Evolutionary conservation across 2,329 filamentous ascomycete species (phyloP), one percentile per base, ranked within the genome.

Genomic region (Aspergillus sp.): DNA sequence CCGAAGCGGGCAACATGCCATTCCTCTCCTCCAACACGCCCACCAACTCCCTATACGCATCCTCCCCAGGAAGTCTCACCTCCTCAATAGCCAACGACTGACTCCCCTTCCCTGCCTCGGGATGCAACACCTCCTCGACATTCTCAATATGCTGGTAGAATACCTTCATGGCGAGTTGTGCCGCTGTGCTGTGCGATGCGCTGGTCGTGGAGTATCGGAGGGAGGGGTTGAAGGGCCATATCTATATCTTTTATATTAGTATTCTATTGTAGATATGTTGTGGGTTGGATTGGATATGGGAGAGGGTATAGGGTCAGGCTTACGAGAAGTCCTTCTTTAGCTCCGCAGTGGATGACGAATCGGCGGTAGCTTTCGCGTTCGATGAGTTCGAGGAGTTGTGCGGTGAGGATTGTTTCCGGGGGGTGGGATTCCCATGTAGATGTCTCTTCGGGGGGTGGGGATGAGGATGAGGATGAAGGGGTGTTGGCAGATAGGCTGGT

Each of bases 191-290:
- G 9, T 70, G 60, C 1, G 68, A 61, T 9, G 64, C n/a, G 47
- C 65, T 69, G 9, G 80, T 81, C 9, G 79, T 82, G 1, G 85
- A 85, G 63, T 86, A 84, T 54, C 79, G 79, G 43, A 88, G 77
- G 60, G 86, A 81, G 0, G 85, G 84, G 7, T 86, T 85, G 72
- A 88, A 88, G 57, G 85, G 77, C 86, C 85, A 88, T 28, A 87
- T 64, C 72, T 84, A 19, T 41, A 13, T 10, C 28, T 19, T 8
- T 15, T 9, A 5, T 10, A 25, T 48, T 15, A 28, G 41, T 17
- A 25, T 15, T 25, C 23, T 23, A 23, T 23, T 23, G 5, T 6
- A 23, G 5, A 6, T n/a, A 28, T n/a, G 2, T 15, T 10, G 7
- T 15, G 15, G 15, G 7, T 30, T 30, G 25, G 15, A 15, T 12